A percentile compares a stretch with the other conserved stretches of the same genome.
These are phyloP conservation scores for Aspergillus ustus DNA, from an alignment of 2,329 filamentous ascomycete species.

Conservation along the genomic window DNA sequence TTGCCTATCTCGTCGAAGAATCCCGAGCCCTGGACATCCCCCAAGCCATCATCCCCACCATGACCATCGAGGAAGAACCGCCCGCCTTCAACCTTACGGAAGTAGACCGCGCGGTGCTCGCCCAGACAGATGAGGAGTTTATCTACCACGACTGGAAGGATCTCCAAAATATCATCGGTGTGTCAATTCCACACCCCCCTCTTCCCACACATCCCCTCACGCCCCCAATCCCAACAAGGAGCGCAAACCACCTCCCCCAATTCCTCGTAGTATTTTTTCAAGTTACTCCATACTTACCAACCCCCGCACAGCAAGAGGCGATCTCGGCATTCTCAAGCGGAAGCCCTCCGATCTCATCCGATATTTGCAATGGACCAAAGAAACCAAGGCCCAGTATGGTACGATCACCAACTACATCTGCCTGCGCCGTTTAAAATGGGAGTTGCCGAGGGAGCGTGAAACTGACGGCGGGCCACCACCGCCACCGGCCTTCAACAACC, in stretches of 20 bases:
- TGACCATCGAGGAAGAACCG: constrained; percentile 22
- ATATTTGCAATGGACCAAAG: constrained; percentile 63
- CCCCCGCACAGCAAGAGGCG: constrained; percentile 46
- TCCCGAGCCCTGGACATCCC: constrained; percentile 15
- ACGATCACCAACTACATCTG: constrained; percentile 62
- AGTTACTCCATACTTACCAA: constrained; percentile 14
- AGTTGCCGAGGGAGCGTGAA: constrained; percentile 32
- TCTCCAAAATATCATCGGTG: constrained; percentile 58
- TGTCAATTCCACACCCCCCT: constrained; percentile 21
- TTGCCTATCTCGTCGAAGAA: constrained; percentile 22
- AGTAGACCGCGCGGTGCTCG: constrained; percentile 54
- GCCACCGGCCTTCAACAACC: constrained; percentile 43
- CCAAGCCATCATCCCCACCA: constrained; percentile 3
- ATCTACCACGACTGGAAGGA: constrained; percentile 58
- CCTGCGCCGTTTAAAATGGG: constrained; percentile 60
- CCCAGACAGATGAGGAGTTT: constrained; percentile 59
- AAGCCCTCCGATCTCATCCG: constrained; percentile 62
- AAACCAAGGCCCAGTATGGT: constrained; percentile 60
- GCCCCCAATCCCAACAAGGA: neutral
- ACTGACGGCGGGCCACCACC: constrained; percentile 1
- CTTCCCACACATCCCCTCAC: constrained; percentile 1
- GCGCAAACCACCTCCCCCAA: neutral
- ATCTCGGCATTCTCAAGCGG: constrained; percentile 61
- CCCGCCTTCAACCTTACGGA: constrained; percentile 55
- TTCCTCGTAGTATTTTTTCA: neutral